Evolutionary conservation across 2,329 filamentous ascomycete genomes (phyloP), one percentile per base, ranked within the genome.

Genomic region (Ilyonectria sp.): DNA sequence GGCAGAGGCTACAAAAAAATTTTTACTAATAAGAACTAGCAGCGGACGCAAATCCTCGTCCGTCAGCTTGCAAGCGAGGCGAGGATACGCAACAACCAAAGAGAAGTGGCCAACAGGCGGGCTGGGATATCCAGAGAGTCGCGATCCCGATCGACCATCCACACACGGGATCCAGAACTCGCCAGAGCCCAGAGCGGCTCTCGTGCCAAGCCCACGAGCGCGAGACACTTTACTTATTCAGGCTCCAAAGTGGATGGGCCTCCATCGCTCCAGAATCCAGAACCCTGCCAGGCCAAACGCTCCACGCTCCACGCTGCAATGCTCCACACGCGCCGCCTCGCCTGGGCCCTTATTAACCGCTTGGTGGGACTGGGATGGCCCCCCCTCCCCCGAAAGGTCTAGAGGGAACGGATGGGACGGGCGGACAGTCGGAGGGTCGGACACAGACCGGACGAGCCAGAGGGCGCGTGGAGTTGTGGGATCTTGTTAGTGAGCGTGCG

Each of bases 291-390:
- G 15, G 44, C 56, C 52, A 56, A 56, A 56, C 44, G 59, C 62
- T 37, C 37, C 29, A 54, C 19, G 49, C 55, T 60, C 55, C 60
- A 56, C 52, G 56, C 60, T 33, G 9, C 31, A 49, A 47, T 29
- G 49, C 56, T 56, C 56, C 62, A 65, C 62, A 65, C 62, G 31
- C 56, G 61, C 54, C 21, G 62, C 62, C 43, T 55, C 49, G 47
- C 47, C 57, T 29, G n/a, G 40, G 29, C 21, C n/a, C 19, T 19
- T 17, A n/a, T 46, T 37, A 40, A 19, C 31, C 21, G 33, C 31
- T 60, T 52, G 46, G 46, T 33, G 23, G 33, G 7, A 37, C 31
- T 23, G 21, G 33, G 56, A 13, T 35, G 17, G 17, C 15, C 47
- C 50, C 54, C 23, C 23, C 23, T 33, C 37, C 33, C 54, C 43